Base-by-base conservation (phyloP, 352 stramenopile species). In the Globisporangium spiculum region DNA sequence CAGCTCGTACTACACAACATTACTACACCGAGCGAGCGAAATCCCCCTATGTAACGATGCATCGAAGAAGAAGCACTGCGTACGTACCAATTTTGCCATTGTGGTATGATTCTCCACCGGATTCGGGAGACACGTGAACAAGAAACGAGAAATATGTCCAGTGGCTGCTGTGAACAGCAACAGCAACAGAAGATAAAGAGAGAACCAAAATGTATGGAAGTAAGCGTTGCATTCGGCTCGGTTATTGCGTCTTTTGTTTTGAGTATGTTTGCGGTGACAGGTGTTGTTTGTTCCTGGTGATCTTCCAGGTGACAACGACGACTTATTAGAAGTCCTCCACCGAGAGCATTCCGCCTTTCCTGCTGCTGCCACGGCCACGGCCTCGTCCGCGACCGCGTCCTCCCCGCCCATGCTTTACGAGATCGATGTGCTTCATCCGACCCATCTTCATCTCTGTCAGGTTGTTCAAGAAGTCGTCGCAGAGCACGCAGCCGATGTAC, bases 381-480 rank as follows among this genome's bases (percentile, higher is more conserved):
- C 38, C 38, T 46, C 12, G 38, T 20, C 71, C 71, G 56, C 75
- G 68, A 14, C 75, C 71, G 54, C 68, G 38, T 12, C 69, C 68
- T 46, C 60, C 60, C 0, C 67, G 64, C 53, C 65, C 58, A 2
- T 54, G 60, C 26, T 69, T 68, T 1, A 81, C 69, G 16, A 86
- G 44, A 27, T 69, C 70, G 22, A 84, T 70, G 66, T 84, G 72
- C 55, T 83, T 82, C 54, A 79, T 78, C 8, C 75, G 63, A 44
- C 79, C 79, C 12, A 66, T 65, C 34, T 79, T 70, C 26, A 81
- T 50, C 62, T 87, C 77, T 18, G 77, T 79, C 44, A 83, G 50
- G 18, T 60, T 73, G 36, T 76, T 80, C 46, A 87, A 30, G 14
- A 86, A 72, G n/a, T 81, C 75, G 65, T 87, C 72, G 53, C 79